Evolutionary conservation across 164 flowering plant genomes (phyloP).

Genomic region (Chloranthus sessilifolius): DNA sequence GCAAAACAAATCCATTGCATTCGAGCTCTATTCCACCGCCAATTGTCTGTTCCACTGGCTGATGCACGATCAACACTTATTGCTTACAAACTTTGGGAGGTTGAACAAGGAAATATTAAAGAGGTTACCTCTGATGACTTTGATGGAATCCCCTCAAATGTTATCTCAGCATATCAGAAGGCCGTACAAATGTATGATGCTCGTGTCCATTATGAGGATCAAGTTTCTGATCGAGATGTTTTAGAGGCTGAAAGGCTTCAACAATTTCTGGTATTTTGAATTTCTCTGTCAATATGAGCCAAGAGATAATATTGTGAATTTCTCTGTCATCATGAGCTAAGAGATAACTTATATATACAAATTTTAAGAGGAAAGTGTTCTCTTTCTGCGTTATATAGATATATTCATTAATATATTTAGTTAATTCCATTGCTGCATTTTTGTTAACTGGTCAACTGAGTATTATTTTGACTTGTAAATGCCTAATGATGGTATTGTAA

Average conservation of each 20-base stretch:
- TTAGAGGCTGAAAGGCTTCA: constrained; percentile 66
- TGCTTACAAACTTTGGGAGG: constrained; percentile 83
- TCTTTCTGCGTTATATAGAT: constrained; percentile 1
- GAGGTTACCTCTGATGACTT: constrained; percentile 37
- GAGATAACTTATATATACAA: too few species aligned
- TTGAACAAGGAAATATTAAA: constrained; percentile 40
- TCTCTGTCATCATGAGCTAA: too few species aligned
- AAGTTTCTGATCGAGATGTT: constrained; percentile 35
- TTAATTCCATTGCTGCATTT: too few species aligned
- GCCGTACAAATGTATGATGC: constrained; percentile 66
- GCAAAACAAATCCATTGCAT: constrained; percentile 70
- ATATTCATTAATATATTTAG: background rate
- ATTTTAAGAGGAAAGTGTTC: background rate
- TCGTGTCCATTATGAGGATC: constrained; percentile 61
- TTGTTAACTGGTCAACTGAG: too few species aligned
- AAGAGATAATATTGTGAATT: background rate
- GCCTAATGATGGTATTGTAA: too few species aligned
- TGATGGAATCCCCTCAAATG: constrained; percentile 54
- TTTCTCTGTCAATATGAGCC: too few species aligned
- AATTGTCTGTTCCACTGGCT: constrained; percentile 69
- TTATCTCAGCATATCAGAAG: constrained; percentile 61
- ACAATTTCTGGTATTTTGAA: constrained; percentile 47
- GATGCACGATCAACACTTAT: constrained; percentile 41
- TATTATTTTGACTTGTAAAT: too few species aligned
- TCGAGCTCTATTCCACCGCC: constrained; percentile 75